Evolutionary conservation across 208 protist species (phyloP).

Genomic region (Leishmania guyanensis): DNA sequence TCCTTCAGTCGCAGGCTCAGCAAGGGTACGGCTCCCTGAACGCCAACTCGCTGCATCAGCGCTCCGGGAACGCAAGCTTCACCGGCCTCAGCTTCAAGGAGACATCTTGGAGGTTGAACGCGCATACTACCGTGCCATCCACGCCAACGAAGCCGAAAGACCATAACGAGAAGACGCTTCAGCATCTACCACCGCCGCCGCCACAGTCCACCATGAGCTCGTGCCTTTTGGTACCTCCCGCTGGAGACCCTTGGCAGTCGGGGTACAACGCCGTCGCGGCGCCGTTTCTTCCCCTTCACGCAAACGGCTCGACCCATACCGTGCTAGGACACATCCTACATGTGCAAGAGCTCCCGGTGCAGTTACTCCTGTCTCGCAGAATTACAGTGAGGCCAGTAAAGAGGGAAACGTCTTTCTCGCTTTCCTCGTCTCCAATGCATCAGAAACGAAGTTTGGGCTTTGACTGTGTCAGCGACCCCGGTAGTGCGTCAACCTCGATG

Average conservation of each 20-base stretch:
- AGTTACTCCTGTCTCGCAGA: constrained; percentile 41
- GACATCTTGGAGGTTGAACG: not conserved
- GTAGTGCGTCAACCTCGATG: not conserved
- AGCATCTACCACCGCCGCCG: constrained; percentile 17
- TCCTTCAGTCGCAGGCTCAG: constrained; percentile 59
- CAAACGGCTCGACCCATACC: constrained; percentile 43
- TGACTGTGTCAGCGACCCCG: not conserved
- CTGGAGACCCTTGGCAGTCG: constrained; percentile 57
- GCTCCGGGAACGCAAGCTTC: constrained; percentile 55
- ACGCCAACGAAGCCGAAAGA: constrained; percentile 26
- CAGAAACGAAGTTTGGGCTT: not conserved
- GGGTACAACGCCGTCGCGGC: constrained; percentile 73
- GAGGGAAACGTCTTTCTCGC: not conserved
- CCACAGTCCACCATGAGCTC: constrained; percentile 28
- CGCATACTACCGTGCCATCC: not conserved
- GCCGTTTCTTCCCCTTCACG: constrained; percentile 58
- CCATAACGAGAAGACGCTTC: constrained; percentile 32
- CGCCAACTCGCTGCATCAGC: constrained; percentile 77
- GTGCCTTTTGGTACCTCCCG: constrained; percentile 18
- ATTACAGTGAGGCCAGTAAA: constrained; percentile 36
- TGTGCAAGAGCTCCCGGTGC: constrained; percentile 54
- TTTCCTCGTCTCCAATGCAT: not conserved
- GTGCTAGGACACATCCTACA: constrained; percentile 60
- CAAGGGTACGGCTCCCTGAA: constrained; percentile 87
- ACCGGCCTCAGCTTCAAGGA: constrained; percentile 41